Evolutionary conservation across 352 stramenopile species (phyloP).

Genomic region (Pythium coloratum): DNA sequence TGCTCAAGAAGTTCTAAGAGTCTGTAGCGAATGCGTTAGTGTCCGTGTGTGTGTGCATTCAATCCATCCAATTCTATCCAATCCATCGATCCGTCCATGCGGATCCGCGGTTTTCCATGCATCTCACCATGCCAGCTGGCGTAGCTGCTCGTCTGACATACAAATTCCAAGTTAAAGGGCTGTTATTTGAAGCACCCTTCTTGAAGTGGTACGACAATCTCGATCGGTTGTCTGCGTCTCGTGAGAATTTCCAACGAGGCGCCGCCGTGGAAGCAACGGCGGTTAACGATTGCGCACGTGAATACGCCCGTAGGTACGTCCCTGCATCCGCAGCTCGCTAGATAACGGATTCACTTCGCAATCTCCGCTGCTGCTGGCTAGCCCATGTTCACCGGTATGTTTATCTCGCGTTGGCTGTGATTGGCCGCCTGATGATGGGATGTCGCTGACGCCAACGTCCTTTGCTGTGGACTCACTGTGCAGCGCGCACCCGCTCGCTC

Average conservation of each 20-base stretch:
- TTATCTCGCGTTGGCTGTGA: neutral
- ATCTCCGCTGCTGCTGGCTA: slow-evolving; percentile 10
- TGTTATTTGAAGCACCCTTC: neutral
- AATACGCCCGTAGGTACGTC: neutral
- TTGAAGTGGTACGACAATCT: neutral
- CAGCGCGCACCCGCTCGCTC: slow-evolving; percentile 21
- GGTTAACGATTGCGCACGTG: neutral
- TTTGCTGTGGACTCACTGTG: neutral
- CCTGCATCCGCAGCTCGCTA: neutral
- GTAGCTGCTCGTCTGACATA: neutral
- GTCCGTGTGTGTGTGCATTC: neutral
- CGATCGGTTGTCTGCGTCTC: neutral
- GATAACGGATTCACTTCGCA: slow-evolving; percentile 11
- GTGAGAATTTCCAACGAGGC: slow-evolving; percentile 9
- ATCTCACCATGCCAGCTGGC: slow-evolving; percentile 1
- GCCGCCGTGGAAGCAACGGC: neutral
- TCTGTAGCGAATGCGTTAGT: neutral
- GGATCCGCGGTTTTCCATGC: neutral
- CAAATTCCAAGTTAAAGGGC: slow-evolving; percentile 19
- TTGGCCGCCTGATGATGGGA: slow-evolving; percentile 1
- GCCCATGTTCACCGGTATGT: slow-evolving; percentile 20
- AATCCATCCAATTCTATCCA: neutral
- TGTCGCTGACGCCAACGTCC: neutral
- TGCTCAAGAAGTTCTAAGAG: slow-evolving; percentile 43
- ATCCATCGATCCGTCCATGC: neutral